A percentile compares a stretch with the other conserved stretches of the same genome.
Conservation (phyloP, 371 early-diverging fungal genomes). For the Chytridiales sp. region DNA sequence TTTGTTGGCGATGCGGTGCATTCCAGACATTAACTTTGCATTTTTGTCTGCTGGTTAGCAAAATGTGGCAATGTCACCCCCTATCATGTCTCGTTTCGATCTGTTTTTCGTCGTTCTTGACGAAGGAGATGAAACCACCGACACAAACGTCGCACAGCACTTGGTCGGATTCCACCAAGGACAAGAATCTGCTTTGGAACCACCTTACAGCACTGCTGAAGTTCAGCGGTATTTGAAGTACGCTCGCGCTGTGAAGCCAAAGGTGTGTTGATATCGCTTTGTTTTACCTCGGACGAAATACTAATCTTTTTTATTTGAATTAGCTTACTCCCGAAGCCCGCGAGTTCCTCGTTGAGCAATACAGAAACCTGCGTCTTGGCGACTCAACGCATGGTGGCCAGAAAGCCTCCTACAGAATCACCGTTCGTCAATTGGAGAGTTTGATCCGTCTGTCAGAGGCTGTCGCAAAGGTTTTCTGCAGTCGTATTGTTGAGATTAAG, state of each 20-base stretch:
- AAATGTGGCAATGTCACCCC: slow-evolving; percentile 97
- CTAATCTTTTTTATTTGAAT: slow-evolving; percentile 7
- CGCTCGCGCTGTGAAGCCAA: slow-evolving; percentile 86
- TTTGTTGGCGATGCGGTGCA: slow-evolving; percentile 58
- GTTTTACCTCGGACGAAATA: neutral
- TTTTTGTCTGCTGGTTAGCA: slow-evolving; percentile 56
- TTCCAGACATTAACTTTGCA: slow-evolving; percentile 76
- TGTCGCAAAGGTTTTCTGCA: slow-evolving; percentile 89
- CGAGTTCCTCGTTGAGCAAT: slow-evolving; percentile 78
- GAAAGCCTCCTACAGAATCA: slow-evolving; percentile 91
- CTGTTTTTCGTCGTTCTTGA: slow-evolving; percentile 98
- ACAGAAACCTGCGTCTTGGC: slow-evolving; percentile 86
- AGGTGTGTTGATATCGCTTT: slow-evolving; percentile 32
- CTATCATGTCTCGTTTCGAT: slow-evolving; percentile 99
- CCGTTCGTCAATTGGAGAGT: slow-evolving; percentile 97
- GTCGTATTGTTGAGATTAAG: slow-evolving; percentile 58
- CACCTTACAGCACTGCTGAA: slow-evolving; percentile 75
- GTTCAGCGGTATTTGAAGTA: slow-evolving; percentile 85
- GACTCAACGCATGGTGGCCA: slow-evolving; percentile 78
- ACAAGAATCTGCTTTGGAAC: slow-evolving; percentile 67
- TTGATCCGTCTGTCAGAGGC: slow-evolving; percentile 98
- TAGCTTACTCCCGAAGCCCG: slow-evolving; percentile 80
- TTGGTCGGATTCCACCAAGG: slow-evolving; percentile 90
- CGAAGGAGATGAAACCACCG: slow-evolving; percentile 89
- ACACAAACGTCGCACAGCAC: slow-evolving; percentile 90